Evolutionary conservation across 2,329 filamentous ascomycete genomes (phyloP), one percentile per base, ranked within the genome.

Genomic region (Verticillium zaregamsianum): DNA sequence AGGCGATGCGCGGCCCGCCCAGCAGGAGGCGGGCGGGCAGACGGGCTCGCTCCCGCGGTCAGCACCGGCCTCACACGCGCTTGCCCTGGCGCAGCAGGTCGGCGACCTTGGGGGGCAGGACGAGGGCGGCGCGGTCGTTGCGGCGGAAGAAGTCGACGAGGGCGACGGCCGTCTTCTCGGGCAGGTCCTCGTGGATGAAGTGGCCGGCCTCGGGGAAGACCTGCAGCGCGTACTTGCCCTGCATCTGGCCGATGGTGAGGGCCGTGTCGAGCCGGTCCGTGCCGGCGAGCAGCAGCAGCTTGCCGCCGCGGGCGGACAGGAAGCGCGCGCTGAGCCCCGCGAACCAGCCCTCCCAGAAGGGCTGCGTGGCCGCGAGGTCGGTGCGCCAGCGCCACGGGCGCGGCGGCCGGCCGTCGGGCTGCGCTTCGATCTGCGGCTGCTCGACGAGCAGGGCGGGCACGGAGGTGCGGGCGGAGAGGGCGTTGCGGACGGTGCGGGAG

Each of bases 291-390:
- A 97, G 77, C 58, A 97, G 78, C 64, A 96, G 75, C 74, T 97
- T 97, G 9, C 93, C 93, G 32, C 92, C 93, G 65, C 84, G 87
- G 0, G 90, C 91, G 59, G 82, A 83, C 54, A 97, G 81, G 71
- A 98, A 99, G 76, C 96, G 97, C 69, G 86, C 86, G 73, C 92
- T 96, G 68, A 98, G 81, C 0, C 93, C 93, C 12, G 86, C 82
- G 71, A 97, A 98, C 94, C 94, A 99, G 66, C 87, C 90, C 73
- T 95, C 89, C 94, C 94, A 99, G 74, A 93, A 98, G 0, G 90
- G 87, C 70, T 96, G 90, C 9, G 95, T 98, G 40, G 86, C 86
- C 0, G 83, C 86, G 31, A 98, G 81, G 71, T 97, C 88, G 3
- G 95, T 98, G 66, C 88, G 83, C 95, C 95, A 99, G 62, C 83